Evolutionary conservation across 305 asterid species (phyloP), one percentile per base, ranked within the genome.

Genomic region (Plantago rigida): DNA sequence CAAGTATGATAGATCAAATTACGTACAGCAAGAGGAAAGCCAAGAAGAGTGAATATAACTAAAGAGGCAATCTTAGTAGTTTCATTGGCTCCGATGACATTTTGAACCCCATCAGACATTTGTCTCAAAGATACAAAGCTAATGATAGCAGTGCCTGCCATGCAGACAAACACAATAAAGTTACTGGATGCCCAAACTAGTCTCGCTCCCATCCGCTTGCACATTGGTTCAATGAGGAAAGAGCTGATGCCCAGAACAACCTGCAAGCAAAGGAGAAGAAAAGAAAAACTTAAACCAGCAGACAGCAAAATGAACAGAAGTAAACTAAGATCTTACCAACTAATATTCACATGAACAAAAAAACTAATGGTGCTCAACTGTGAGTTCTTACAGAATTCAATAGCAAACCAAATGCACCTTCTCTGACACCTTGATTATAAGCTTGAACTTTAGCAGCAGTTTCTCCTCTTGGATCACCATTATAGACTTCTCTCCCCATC

Each of bases 331-430:
- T 41, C 49, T 49, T 17, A 61, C 29, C 44, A 3, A 51, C 51
- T 39, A 53, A 64, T 39, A 66, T 68, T 67, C 44, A 59, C 47
- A 54, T 22, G 47, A 68, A 69, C 19, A 17, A 51, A 62, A 56
- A 22, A 67, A 42, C 53, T 19, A 75, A 26, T 69, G 72, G 71
- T 69, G 74, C 71, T 77, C 70, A 76, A 78, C 75, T 80, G 78
- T 63, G 88, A 77, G 87, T 83, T 84, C 97, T 92, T 89, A 92
- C 99, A 58, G 99, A 92, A 87, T 92, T 92, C 97, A 92, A 85
- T 81, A 92, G 94, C 95, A 92, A 82, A 81, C 99, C 99, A 82
- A 92, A 92, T 83, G 99, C 92, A 87, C 99, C 99, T 87, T 89
- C 99, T 87, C 99, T 79, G 73, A 92, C 97, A 72, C 99, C 99